These are phyloP conservation scores for Amaranthus palmeri DNA, from an alignment of 148 eudicot species.

Conservation along the genomic window DNA sequence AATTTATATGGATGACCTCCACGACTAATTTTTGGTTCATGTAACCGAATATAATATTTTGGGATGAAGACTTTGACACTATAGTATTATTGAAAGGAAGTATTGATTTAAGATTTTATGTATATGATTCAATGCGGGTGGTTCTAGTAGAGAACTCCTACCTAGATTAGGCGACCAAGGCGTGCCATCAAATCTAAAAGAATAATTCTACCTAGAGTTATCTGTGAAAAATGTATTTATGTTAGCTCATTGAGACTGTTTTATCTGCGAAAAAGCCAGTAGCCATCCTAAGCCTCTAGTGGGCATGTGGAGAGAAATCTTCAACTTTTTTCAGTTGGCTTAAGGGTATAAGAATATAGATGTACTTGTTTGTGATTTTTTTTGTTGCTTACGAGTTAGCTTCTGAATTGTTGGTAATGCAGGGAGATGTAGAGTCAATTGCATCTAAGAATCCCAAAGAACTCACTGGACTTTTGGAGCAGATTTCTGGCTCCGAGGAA, in stretches of 20 bases:
- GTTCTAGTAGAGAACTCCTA: too few species aligned
- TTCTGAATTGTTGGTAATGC: slow-evolving; percentile 6
- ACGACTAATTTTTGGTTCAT: too few species aligned
- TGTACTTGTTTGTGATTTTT: not conserved
- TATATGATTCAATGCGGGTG: too few species aligned
- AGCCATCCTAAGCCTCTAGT: not conserved
- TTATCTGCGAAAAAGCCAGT: not conserved
- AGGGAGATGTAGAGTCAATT: slow-evolving; percentile 98
- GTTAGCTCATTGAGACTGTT: not conserved
- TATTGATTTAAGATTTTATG: too few species aligned
- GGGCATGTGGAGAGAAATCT: not conserved
- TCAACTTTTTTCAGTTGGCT: not conserved
- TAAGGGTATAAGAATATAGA: not conserved
- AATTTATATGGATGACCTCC: too few species aligned
- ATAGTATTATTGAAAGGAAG: too few species aligned
- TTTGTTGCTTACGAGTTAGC: not conserved
- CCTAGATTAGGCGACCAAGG: too few species aligned
- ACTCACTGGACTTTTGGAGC: slow-evolving; percentile 83
- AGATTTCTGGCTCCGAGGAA: slow-evolving; percentile 97
- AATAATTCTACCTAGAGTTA: too few species aligned
- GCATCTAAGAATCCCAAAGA: slow-evolving; percentile 97
- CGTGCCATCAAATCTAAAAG: too few species aligned
- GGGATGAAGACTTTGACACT: too few species aligned
- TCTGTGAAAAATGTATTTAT: not conserved
- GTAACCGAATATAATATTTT: too few species aligned